These are phyloP conservation scores for Daldinia decipiens DNA, from an alignment of 495 filamentous ascomycete species.

Conservation along the genomic window DNA sequence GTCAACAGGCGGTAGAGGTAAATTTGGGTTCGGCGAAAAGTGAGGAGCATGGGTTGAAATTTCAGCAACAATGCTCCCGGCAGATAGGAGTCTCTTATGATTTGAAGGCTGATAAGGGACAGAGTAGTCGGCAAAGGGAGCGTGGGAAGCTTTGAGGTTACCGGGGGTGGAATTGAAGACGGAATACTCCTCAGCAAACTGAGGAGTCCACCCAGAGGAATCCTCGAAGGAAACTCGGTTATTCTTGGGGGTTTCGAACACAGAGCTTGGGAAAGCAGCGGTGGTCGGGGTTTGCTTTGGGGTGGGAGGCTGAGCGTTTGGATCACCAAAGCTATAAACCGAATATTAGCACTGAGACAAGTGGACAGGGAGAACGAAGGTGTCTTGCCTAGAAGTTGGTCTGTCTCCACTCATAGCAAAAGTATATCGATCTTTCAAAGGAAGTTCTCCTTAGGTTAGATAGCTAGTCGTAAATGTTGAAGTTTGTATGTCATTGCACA, in stretches of 20 bases:
- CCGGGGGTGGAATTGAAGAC: slow-evolving; percentile 67
- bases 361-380: slow-evolving; percentile 41
- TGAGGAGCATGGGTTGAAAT: slow-evolving; percentile 68
- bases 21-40: slow-evolving; percentile 62
- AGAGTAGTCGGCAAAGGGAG: slow-evolving; percentile 54
- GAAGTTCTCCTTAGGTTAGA: slow-evolving; percentile 22
- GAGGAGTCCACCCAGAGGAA: slow-evolving; percentile 62
- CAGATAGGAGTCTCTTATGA: slow-evolving; percentile 55
- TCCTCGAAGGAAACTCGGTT: slow-evolving; percentile 59
- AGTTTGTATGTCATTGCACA: slow-evolving; percentile 42
- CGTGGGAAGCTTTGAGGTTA: slow-evolving; percentile 56
- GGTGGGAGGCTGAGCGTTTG: slow-evolving; percentile 80
- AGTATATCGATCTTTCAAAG: slow-evolving; percentile 30
- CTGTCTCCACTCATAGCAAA: slow-evolving; percentile 82
- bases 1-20: slow-evolving; percentile 66
- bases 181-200: slow-evolving; percentile 67
- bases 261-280: slow-evolving; percentile 66
- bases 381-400: slow-evolving; percentile 73
- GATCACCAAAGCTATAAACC: slow-evolving; percentile 75
- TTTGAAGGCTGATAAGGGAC: slow-evolving; percentile 46
- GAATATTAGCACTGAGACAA: slow-evolving; percentile 44
- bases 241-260: slow-evolving; percentile 74
- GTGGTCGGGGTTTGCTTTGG: slow-evolving; percentile 79
- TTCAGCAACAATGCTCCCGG: slow-evolving; percentile 53
- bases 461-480: slow-evolving; percentile 25